These are phyloP conservation scores for Coemansia sp. DNA, from an alignment of 192 early-diverging fungal genomes.

Conservation along the genomic window DNA sequence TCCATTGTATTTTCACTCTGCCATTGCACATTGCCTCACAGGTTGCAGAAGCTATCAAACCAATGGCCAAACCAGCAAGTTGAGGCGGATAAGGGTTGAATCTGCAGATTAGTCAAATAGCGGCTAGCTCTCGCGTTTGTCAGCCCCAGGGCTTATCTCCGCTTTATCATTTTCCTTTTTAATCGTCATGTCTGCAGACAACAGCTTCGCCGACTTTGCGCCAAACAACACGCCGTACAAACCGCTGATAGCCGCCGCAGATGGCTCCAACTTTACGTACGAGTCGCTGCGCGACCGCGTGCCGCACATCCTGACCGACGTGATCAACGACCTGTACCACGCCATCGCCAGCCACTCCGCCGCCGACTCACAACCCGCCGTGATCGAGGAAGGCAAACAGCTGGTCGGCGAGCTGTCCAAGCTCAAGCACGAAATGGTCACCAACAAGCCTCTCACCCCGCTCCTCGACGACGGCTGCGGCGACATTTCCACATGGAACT, in stretches of 20 bases:
- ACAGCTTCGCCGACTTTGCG: slow-evolving; percentile 20
- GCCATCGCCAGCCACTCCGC: slow-evolving; percentile 39
- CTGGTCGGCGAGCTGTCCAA: slow-evolving; percentile 63
- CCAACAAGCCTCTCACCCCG: slow-evolving; percentile 53
- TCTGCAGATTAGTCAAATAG: too few species aligned
- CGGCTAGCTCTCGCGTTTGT: too few species aligned
- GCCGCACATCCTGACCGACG: slow-evolving; percentile 80
- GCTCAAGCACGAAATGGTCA: slow-evolving; percentile 74
- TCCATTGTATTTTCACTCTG: too few species aligned
- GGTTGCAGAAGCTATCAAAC: too few species aligned
- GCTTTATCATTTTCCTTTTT: not conserved
- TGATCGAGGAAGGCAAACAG: slow-evolving; percentile 67
- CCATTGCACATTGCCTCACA: too few species aligned
- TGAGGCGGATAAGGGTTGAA: too few species aligned
- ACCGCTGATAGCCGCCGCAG: slow-evolving; percentile 61
- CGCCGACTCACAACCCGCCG: slow-evolving; percentile 29
- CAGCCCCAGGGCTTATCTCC: too few species aligned
- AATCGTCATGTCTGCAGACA: not conserved
- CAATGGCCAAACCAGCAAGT: too few species aligned
- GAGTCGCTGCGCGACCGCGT: slow-evolving; percentile 70
- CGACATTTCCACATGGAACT: slow-evolving; percentile 69
- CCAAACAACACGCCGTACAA: slow-evolving; percentile 57
- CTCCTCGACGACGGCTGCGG: slow-evolving; percentile 52
- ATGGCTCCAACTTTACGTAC: slow-evolving; percentile 73
- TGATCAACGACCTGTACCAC: slow-evolving; percentile 68